Evolutionary conservation across 1,284 basidiomycete genomes (phyloP).

Genomic region (Puccinia horiana): DNA sequence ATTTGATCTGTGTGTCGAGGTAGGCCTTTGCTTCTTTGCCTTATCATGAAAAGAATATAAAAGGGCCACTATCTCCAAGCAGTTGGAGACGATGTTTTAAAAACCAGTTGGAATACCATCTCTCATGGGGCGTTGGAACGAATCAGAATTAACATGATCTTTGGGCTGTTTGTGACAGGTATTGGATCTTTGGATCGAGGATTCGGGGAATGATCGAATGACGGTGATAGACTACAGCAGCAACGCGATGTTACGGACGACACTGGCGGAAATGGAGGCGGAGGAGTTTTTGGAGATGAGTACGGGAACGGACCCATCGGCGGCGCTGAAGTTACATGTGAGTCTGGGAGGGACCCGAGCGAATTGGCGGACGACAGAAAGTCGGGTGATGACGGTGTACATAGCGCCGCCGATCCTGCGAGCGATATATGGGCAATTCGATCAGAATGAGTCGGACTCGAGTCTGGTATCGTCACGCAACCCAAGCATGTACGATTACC

Average conservation of each 20-base stretch:
- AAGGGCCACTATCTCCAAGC: background rate
- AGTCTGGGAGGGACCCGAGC: background rate
- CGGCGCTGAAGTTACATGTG: background rate
- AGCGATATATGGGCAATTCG: background rate
- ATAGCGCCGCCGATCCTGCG: constrained; percentile 28
- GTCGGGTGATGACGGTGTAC: constrained; percentile 15
- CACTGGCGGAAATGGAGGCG: background rate
- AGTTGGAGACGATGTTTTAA: background rate
- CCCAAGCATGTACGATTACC: constrained; percentile 2
- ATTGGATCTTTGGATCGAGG: constrained; percentile 28
- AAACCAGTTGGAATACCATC: background rate
- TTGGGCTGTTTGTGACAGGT: background rate
- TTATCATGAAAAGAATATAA: background rate
- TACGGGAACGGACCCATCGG: background rate
- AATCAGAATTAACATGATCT: background rate
- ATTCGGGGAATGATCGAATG: constrained; percentile 17
- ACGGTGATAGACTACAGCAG: constrained; percentile 34
- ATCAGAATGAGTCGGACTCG: too few relatives aligned
- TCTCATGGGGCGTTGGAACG: background rate
- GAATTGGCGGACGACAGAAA: constrained; percentile 16
- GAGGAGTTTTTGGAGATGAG: background rate
- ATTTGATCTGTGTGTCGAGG: constrained; percentile 39
- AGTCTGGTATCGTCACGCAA: background rate
- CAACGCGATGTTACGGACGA: background rate
- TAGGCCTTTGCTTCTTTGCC: background rate